Evolutionary conservation across 2,329 filamentous ascomycete genomes (phyloP).

Genomic region (Sclerotinia sclerotiorum): DNA sequence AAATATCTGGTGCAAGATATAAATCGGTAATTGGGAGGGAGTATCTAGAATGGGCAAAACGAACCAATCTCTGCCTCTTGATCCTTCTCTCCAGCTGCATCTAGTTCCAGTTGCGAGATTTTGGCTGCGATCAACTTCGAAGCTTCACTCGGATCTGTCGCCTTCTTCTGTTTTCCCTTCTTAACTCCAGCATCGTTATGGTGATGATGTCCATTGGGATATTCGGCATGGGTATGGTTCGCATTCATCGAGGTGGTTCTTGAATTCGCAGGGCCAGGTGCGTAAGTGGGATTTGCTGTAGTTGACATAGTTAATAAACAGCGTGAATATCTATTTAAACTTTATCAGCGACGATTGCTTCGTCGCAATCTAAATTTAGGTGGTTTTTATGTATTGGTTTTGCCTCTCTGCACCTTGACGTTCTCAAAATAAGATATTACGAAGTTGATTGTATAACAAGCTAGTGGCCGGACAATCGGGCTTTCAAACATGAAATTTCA

Average conservation of each 20-base stretch:
- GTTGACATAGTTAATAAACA: conserved; percentile 38
- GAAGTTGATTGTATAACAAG: conserved; percentile 22
- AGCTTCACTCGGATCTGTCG: conserved; percentile 80
- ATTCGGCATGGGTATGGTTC: conserved; percentile 34
- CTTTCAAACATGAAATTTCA: conserved; percentile 22
- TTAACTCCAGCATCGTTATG: conserved; percentile 56
- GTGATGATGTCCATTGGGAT: conserved; percentile 44
- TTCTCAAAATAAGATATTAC: conserved; percentile 24
- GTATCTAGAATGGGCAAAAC: conserved; percentile 42
- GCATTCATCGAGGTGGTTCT: conserved; percentile 36
- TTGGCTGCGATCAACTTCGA: conserved; percentile 89
- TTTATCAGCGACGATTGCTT: conserved; percentile 16
- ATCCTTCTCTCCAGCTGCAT: conserved; percentile 90
- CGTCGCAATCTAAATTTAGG: conserved; percentile 17
- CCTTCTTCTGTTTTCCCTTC: conserved; percentile 83
- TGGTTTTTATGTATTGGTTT: conserved; percentile 21
- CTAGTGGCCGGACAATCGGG: conserved; percentile 23
- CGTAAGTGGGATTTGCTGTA: conserved; percentile 42
- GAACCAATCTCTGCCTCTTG: conserved; percentile 94
- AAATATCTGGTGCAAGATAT: conserved; percentile 1
- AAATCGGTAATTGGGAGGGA: conserved; percentile 11
- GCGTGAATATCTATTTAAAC: conserved; percentile 22
- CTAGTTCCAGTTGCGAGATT: conserved; percentile 92
- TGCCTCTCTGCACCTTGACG: conserved; percentile 21
- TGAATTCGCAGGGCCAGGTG: conserved; percentile 41